phyloP scores from a whole-genome alignment of 2,329 filamentous ascomycete species.

The Aspergillus floridensis region DNA sequence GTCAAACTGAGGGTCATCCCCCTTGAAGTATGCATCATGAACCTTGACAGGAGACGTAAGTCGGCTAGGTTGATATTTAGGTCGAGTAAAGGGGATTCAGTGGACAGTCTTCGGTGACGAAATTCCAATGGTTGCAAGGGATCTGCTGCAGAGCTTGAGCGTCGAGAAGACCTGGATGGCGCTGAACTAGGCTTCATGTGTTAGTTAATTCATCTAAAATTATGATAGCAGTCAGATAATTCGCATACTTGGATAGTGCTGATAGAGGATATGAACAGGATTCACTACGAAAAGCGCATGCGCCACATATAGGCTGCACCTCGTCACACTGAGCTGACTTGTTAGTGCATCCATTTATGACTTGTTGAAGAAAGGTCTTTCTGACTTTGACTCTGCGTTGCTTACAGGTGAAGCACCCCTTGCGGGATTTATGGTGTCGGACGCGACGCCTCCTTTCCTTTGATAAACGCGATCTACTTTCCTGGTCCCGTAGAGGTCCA shows the following conservation, averaged over 20 bases:
- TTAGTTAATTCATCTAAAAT: background rate
- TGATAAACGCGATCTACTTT: background rate
- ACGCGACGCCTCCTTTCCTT: background rate
- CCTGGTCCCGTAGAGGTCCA: background rate
- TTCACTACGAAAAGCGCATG: constrained; percentile 18
- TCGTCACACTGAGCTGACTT: constrained; percentile 24
- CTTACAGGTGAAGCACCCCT: constrained; percentile 27
- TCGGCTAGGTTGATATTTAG: constrained; percentile 19
- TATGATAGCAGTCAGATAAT: background rate
- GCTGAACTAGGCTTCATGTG: background rate
- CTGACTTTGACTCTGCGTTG: constrained; percentile 25
- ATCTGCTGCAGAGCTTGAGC: background rate
- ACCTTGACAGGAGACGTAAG: constrained; percentile 19
- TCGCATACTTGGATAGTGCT: background rate
- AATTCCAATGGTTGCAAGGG: constrained; percentile 16
- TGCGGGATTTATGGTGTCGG: constrained; percentile 6
- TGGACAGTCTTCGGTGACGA: background rate
- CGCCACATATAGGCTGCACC: constrained; percentile 21
- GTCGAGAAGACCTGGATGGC: background rate
- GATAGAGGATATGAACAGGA: constrained; percentile 14
- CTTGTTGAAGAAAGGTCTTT: background rate
- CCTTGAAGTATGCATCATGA: constrained; percentile 17
- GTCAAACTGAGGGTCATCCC: constrained; percentile 12
- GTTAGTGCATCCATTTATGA: background rate
- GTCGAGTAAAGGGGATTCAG: background rate